Conservation (phyloP, 352 stramenopile genomes). For the Globisporangium carolinianum region DNA sequence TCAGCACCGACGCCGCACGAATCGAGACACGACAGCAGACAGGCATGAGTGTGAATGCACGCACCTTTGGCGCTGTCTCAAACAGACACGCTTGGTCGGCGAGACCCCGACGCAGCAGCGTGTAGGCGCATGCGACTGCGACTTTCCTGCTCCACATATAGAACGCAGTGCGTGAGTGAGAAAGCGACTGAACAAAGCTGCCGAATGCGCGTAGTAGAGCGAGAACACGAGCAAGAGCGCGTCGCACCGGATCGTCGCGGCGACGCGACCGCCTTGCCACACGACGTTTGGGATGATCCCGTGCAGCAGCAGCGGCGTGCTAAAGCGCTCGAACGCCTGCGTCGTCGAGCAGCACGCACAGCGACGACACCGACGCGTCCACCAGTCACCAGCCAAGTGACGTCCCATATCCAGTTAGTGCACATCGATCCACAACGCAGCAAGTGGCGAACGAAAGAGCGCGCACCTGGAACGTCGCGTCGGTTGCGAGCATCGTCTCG, state of each 20-base stretch:
- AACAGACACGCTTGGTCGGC: conserved; percentile 76
- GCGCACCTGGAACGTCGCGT: conserved; percentile 45
- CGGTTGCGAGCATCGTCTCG: conserved; percentile 69
- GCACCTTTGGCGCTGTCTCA: conserved; percentile 69
- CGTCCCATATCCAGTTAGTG: too few relatives aligned
- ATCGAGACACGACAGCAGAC: too few relatives aligned
- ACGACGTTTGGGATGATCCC: conserved; percentile 87
- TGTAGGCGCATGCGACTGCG: conserved; percentile 81
- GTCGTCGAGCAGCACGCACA: neutral
- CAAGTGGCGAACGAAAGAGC: neutral
- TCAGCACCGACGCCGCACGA: too few relatives aligned
- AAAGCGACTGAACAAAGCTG: too few relatives aligned
- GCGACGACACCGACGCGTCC: too few relatives aligned
- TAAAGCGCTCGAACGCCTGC: conserved; percentile 65
- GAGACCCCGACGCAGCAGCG: conserved; percentile 66
- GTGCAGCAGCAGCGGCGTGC: conserved; percentile 50
- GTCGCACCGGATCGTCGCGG: conserved; percentile 71
- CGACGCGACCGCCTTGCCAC: conserved; percentile 82
- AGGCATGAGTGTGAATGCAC: neutral
- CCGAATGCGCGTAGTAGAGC: neutral
- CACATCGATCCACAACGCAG: too few relatives aligned
- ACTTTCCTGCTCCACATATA: conserved; percentile 61
- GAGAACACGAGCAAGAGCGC: neutral
- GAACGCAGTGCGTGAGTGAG: neutral
- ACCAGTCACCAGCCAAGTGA: too few relatives aligned